These are phyloP conservation scores for Trichomonas vaginalis DNA, from an alignment of 208 protist species.

Conservation along the genomic window DNA sequence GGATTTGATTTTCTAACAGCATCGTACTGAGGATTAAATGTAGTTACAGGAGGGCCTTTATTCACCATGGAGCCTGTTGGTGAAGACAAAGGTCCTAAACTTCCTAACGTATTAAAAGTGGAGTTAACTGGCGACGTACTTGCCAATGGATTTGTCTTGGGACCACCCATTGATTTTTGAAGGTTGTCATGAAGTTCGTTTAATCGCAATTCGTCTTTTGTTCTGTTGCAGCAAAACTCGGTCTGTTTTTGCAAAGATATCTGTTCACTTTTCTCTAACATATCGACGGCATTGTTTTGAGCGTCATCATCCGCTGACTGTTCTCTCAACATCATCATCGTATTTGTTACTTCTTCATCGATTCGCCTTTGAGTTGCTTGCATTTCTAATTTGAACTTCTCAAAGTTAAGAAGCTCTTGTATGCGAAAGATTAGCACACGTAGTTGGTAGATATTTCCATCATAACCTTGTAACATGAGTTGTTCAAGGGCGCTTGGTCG, in stretches of 20 bases:
- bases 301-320: not conserved
- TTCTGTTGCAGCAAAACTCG: not conserved
- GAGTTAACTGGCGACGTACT: not conserved
- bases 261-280: not conserved
- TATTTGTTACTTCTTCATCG: not conserved
- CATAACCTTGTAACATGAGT: not conserved
- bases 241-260: not conserved
- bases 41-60: not conserved
- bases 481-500: not conserved
- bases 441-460: not conserved
- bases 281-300: not conserved
- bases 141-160: not conserved
- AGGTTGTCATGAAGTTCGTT: not conserved
- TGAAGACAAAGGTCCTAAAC: not conserved
- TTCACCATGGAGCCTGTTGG: not conserved
- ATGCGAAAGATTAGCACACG: not conserved
- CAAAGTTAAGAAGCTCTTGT: not conserved
- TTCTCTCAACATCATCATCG: not conserved
- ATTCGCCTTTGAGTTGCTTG: not conserved
- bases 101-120: not conserved
- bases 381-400: not conserved
- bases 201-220: not conserved
- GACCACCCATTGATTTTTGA: not conserved
- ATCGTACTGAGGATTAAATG: not conserved
- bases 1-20: not conserved